Percentiles rank a stretch among this genome's conserved stretches.
Conservation (phyloP, 2,329 filamentous ascomycete species). For the Pseudogymnoascus sp. region DNA sequence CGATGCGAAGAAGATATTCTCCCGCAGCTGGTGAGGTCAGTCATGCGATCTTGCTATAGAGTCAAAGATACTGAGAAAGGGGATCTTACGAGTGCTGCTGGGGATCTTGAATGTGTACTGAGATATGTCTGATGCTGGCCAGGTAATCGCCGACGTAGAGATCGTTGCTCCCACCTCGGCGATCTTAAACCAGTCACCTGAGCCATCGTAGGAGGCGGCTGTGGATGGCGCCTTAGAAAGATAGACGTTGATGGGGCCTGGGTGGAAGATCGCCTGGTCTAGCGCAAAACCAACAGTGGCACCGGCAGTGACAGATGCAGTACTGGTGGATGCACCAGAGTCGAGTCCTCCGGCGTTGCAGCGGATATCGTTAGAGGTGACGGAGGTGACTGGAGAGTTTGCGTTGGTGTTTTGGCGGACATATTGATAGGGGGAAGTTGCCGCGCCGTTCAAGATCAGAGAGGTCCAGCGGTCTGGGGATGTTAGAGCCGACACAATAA, state of each 20-base stretch:
- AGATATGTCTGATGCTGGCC: not conserved
- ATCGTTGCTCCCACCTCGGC: slow-evolving; percentile 13
- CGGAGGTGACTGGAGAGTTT: slow-evolving; percentile 42
- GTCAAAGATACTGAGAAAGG: not conserved
- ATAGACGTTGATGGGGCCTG: slow-evolving; percentile 35
- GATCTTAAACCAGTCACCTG: slow-evolving; percentile 36
- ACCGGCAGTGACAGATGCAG: slow-evolving; percentile 39
- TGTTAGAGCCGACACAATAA: not conserved
- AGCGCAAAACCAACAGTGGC: slow-evolving; percentile 36
- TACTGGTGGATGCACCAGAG: slow-evolving; percentile 30
- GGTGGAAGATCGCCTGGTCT: slow-evolving; percentile 40
- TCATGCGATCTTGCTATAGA: not conserved
- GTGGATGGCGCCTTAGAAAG: slow-evolving; percentile 36
- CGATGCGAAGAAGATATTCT: slow-evolving; percentile 34
- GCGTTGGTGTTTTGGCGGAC: slow-evolving; percentile 39
- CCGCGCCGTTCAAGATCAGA: slow-evolving; percentile 28
- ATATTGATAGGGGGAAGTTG: slow-evolving; percentile 41
- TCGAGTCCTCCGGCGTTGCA: slow-evolving; percentile 36
- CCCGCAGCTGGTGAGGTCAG: slow-evolving; percentile 23
- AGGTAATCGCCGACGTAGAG: not conserved
- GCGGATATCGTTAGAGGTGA: slow-evolving; percentile 35
- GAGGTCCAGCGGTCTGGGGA: slow-evolving; percentile 9
- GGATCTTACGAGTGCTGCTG: not conserved
- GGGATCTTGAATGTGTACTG: not conserved
- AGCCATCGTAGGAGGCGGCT: slow-evolving; percentile 38